Evolutionary conservation across 176 grass and related monocot species (phyloP), one percentile per base, ranked within the genome.

Genomic region (Musa itinerans): DNA sequence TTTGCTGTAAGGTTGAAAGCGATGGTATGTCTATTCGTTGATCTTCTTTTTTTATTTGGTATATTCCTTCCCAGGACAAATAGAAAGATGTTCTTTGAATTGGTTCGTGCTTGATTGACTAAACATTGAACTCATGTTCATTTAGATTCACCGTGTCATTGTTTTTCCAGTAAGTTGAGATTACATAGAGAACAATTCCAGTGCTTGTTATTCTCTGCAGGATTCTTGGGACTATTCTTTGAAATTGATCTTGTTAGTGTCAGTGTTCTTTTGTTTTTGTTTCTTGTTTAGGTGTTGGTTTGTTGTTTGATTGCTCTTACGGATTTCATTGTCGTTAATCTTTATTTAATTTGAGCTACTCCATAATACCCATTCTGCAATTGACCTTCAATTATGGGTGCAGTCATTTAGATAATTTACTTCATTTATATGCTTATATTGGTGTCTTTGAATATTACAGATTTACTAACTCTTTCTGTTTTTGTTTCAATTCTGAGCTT

Each of bases 1-100:
- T 98, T 98, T 88, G 90, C 94, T 83, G 74, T 93, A 73, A 91
- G 73, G 72, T 80, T 98, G 69, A 98, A 93, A 69, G 84, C 86
- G 62, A 93, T 61, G 84, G 94, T 98, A 86, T 49, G 70, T 63
- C 50, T 62, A 55, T 55, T 69, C 25, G 1, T 17, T 48, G 43
- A 3, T 29, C 25, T 64, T 69, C 3, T 48, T 17, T 69, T 49
- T 43, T 19, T 19, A 61, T 61, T 19, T 14, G 14, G 57, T 17
- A 16, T 16, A 6, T 61, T 61, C 57, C 8, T 17, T 50, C 13
- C 26, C 27, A 14, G 13, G 27, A 29, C 3, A 66, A 14, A 68
- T 13, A 14, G 13, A 12, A 29, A 68, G 27, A 68, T 29, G 15
- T 15, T 9, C 65, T 29, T 9, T 29, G 26, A 26, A 6, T 29